A percentile compares a stretch with the other conserved stretches of the same genome.
These are phyloP conservation scores for Crassisporium funariophilum DNA, from an alignment of 768 basidiomycete species.

Conservation along the genomic window DNA sequence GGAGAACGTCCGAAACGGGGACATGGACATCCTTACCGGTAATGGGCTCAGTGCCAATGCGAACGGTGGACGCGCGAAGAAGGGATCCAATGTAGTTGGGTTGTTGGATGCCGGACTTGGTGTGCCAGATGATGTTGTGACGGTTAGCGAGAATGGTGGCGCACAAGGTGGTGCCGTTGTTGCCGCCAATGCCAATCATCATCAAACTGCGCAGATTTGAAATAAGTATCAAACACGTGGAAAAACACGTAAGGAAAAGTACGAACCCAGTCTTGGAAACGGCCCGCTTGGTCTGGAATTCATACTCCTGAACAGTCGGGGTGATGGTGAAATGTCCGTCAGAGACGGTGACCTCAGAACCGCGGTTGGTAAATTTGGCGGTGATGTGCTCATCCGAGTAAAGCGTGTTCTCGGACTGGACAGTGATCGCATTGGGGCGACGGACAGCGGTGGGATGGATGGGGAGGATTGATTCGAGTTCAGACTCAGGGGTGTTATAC, in stretches of 20 bases:
- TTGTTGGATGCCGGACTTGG: conserved; percentile 87
- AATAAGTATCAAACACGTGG: conserved; percentile 15
- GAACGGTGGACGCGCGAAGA: conserved; percentile 93
- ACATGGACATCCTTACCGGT: conserved; percentile 91
- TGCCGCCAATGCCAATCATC: conserved; percentile 97
- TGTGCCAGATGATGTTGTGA: conserved; percentile 93
- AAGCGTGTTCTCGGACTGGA: conserved; percentile 78
- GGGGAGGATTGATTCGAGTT: conserved; percentile 67
- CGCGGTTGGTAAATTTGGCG: conserved; percentile 80
- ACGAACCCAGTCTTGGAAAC: conserved; percentile 92
- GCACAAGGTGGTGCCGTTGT: conserved; percentile 93
- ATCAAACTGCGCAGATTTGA: conserved; percentile 64
- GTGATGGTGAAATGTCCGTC: conserved; percentile 79
- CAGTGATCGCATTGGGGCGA: conserved; percentile 72
- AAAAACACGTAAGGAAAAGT: conserved; percentile 7
- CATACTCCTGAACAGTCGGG: conserved; percentile 78
- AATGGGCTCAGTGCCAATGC: conserved; percentile 78
- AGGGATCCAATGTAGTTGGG: conserved; percentile 99
- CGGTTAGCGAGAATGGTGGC: conserved; percentile 96
- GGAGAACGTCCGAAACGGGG: conserved; percentile 89
- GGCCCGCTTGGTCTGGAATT: conserved; percentile 88
- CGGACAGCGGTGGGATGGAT: conserved; percentile 87
- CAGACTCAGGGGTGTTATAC: conserved; percentile 70
- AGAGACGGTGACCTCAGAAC: conserved; percentile 66
- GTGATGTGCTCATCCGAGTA: conserved; percentile 86